Evolutionary conservation across 805 yeast genomes (phyloP).

Genomic region (Naumovozyma castellii): DNA sequence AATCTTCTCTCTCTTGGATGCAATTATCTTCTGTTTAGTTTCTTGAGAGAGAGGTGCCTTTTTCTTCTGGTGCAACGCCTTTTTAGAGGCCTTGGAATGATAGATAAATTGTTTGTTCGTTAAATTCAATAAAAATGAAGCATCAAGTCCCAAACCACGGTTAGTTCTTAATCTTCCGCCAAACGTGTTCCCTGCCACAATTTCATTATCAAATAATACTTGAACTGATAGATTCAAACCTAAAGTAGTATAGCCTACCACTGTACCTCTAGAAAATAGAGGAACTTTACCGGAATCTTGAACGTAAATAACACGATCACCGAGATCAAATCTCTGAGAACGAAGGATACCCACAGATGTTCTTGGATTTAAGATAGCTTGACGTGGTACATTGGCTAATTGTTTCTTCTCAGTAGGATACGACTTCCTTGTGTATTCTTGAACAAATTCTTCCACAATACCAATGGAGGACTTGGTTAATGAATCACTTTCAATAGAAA

Average conservation of each 20-base stretch:
- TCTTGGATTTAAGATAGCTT: conserved; percentile 69
- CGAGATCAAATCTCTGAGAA: conserved; percentile 69
- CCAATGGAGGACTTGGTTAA: conserved; percentile 56
- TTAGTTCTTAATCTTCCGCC: conserved; percentile 68
- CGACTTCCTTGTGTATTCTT: conserved; percentile 36
- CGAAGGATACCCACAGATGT: conserved; percentile 63
- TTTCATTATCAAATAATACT: conserved; percentile 73
- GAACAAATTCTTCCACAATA: conserved; percentile 55
- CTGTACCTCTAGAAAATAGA: conserved; percentile 79
- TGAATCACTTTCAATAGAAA: conserved; percentile 69
- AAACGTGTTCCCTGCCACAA: conserved; percentile 73
- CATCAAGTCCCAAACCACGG: conserved; percentile 78
- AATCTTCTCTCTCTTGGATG: conserved; percentile 17
- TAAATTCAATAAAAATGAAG: conserved; percentile 71
- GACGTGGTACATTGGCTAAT: conserved; percentile 73
- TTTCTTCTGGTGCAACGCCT: conserved; percentile 27
- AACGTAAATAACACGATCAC: conserved; percentile 83
- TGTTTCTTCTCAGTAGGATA: conserved; percentile 44
- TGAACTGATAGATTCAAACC: conserved; percentile 50
- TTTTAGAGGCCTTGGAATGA: conserved; percentile 56
- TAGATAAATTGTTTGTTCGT: conserved; percentile 65
- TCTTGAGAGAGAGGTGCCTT: conserved; percentile 13
- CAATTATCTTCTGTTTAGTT: conserved; percentile 1
- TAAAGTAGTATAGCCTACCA: conserved; percentile 61
- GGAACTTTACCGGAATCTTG: conserved; percentile 87